Base-by-base conservation (phyloP, 805 yeast genomes). In the Wilhelminamyces savonicus region DNA sequence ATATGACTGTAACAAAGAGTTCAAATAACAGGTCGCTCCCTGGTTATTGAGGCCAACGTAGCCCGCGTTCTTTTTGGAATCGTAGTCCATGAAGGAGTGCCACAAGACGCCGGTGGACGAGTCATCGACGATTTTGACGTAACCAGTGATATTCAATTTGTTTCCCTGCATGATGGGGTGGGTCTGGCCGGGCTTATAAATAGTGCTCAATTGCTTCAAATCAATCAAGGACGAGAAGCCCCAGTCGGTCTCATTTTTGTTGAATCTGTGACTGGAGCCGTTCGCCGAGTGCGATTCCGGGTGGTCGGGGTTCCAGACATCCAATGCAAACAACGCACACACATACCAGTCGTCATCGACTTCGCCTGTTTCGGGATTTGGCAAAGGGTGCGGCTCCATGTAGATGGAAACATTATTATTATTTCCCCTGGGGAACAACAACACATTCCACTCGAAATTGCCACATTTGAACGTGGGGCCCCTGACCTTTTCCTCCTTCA, bases 11-110 rank as follows among this genome's bases (percentile, higher is more conserved):
- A 92, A 58, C 35, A 92, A 66, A 0, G 97, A 90, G 54, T 92
- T 92, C 50, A 92, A 71, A 57, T 92, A 92, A 55, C 99, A 92
- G 0, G 99, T 92, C 2, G 99, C 99, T 39, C 98, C 99, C 61
- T 92, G 99, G 50, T 92, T 92, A 41, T 76, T 80, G 38, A 92
- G 73, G 1, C 99, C 99, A 7, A 87, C 95, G 51, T 69, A 87
- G 0, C 97, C 97, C 0, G 97, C 85, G 30, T 65, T 76, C 44
- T 78, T 74, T 52, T 87, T 86, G 2, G 97, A 87, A 55, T 92
- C 86, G 56, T 84, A 84, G 46, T 84, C 82, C 23, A 69, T 39
- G 43, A 87, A 86, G 50, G 82, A 82, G 50, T 86, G 94, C 95
- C 97, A 92, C 36, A 92, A 62, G 1, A 88, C 94, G 3, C 96